phyloP scores from a whole-genome alignment of 1,284 basidiomycete genomes.

The Phlebopus sp. region DNA sequence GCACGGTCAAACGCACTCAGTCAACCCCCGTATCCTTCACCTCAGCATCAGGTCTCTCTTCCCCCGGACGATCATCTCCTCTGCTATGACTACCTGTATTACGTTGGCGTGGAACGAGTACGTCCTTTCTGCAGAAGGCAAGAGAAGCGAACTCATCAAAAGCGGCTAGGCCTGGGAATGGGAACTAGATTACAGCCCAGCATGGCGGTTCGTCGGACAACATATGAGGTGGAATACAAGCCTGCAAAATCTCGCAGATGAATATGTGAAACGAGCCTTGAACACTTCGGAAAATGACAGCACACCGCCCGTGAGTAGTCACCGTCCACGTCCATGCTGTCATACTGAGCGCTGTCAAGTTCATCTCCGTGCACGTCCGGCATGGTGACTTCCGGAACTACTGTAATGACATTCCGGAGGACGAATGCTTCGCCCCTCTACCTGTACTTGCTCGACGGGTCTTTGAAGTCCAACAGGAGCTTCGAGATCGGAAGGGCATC shows the following conservation, averaged over 20 bases:
- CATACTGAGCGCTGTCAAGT: slow-evolving; percentile 39
- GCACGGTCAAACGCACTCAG: slow-evolving; percentile 34
- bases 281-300: slow-evolving; percentile 33
- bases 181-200: slow-evolving; percentile 45
- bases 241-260: slow-evolving; percentile 38
- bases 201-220: slow-evolving; percentile 47
- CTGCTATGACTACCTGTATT: slow-evolving; percentile 57
- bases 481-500: slow-evolving; percentile 49
- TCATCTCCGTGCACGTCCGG: slow-evolving; percentile 62
- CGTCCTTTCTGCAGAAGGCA: neutral
- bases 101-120: slow-evolving; percentile 34
- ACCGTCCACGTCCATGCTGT: neutral
- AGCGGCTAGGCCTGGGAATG: slow-evolving; percentile 39
- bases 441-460: slow-evolving; percentile 57
- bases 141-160: neutral
- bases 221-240: slow-evolving; percentile 45
- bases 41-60: slow-evolving; percentile 30
- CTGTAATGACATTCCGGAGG: slow-evolving; percentile 42
- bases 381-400: slow-evolving; percentile 59
- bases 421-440: slow-evolving; percentile 62
- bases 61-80: slow-evolving; percentile 51
- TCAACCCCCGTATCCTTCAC: slow-evolving; percentile 35
- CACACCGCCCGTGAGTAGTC: slow-evolving; percentile 40
- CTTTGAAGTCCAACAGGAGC: slow-evolving; percentile 56
- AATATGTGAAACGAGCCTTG: slow-evolving; percentile 43